These are phyloP conservation scores for Immersiella caudata DNA, from an alignment of 495 filamentous ascomycete genomes.

Conservation along the genomic window DNA sequence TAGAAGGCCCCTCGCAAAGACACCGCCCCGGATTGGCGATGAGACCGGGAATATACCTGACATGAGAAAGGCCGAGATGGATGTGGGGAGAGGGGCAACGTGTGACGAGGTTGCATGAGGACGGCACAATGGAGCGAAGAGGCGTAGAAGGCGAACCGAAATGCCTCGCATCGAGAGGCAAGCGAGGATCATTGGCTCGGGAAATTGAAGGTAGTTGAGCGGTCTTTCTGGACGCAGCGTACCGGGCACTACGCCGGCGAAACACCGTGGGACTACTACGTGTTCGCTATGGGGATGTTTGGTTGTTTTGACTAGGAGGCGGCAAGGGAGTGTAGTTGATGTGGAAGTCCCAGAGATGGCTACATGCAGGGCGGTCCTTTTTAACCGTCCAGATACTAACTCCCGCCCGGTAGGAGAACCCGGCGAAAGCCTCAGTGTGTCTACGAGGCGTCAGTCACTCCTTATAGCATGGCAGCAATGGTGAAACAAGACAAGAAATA, in stretches of 20 bases:
- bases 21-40: neutral
- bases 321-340: slow-evolving; percentile 9
- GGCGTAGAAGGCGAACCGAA: too few relatives aligned
- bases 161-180: neutral
- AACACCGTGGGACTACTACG: slow-evolving; percentile 12
- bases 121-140: slow-evolving; percentile 29
- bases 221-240: slow-evolving; percentile 24
- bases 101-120: slow-evolving; percentile 31
- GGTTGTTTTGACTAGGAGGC: slow-evolving; percentile 23
- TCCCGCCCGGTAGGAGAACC: slow-evolving; percentile 14
- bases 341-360: slow-evolving; percentile 37
- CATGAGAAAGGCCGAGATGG: slow-evolving; percentile 10
- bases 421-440: slow-evolving; percentile 15
- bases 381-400: slow-evolving; percentile 8
- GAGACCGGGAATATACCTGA: neutral
- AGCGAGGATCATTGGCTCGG: neutral
- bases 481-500: neutral
- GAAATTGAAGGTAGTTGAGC: slow-evolving; percentile 12
- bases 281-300: slow-evolving; percentile 9
- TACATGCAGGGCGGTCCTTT: slow-evolving; percentile 32
- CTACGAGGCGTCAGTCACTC: neutral
- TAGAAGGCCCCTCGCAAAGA: neutral
- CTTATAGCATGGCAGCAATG: neutral
- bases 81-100: slow-evolving; percentile 12
- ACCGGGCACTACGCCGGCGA: slow-evolving; percentile 20